A percentile compares a stretch with the other conserved stretches of the same genome.
phyloP scores from a whole-genome alignment of 2,329 filamentous ascomycete genomes.

The Xylaria sp. region DNA sequence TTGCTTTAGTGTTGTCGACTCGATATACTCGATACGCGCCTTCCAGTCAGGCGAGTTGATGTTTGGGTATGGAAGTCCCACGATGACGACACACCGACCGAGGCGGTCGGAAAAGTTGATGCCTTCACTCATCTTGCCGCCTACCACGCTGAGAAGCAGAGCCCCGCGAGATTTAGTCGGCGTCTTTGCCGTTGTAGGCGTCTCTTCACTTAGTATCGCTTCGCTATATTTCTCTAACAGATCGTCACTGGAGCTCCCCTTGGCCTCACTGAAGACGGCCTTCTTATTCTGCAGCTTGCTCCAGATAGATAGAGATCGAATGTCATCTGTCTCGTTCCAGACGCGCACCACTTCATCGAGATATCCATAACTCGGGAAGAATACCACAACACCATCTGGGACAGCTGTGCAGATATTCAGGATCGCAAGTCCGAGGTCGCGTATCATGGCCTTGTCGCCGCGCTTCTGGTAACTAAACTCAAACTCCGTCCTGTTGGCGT shows the following conservation, averaged over 20 bases:
- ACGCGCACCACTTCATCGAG: constrained; percentile 64
- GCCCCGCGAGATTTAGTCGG: constrained; percentile 49
- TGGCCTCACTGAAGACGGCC: constrained; percentile 54
- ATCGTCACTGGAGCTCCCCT: constrained; percentile 57
- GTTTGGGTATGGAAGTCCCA: constrained; percentile 91
- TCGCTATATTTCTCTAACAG: constrained; percentile 67
- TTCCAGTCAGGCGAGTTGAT: constrained; percentile 87
- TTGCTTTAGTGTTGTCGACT: constrained; percentile 48
- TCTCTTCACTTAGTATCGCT: constrained; percentile 54
- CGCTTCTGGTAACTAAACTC: constrained; percentile 86
- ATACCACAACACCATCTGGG: constrained; percentile 85
- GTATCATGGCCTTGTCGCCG: constrained; percentile 61
- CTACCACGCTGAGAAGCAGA: constrained; percentile 82
- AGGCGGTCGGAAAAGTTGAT: constrained; percentile 96
- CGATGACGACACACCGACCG: constrained; percentile 83
- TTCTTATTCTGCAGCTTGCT: constrained; percentile 55
- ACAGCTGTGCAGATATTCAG: constrained; percentile 66
- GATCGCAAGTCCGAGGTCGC: constrained; percentile 68
- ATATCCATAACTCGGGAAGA: constrained; percentile 94
- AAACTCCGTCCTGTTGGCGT: constrained; percentile 43
- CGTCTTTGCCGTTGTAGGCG: background rate
- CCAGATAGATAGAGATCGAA: constrained; percentile 46
- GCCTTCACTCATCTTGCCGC: constrained; percentile 91
- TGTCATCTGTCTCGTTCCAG: constrained; percentile 49
- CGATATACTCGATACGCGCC: constrained; percentile 82